Percentiles rank a stretch among this genome's conserved stretches.
phyloP scores from a whole-genome alignment of 345 rosid genomes.

The Euclidium syriacum region DNA sequence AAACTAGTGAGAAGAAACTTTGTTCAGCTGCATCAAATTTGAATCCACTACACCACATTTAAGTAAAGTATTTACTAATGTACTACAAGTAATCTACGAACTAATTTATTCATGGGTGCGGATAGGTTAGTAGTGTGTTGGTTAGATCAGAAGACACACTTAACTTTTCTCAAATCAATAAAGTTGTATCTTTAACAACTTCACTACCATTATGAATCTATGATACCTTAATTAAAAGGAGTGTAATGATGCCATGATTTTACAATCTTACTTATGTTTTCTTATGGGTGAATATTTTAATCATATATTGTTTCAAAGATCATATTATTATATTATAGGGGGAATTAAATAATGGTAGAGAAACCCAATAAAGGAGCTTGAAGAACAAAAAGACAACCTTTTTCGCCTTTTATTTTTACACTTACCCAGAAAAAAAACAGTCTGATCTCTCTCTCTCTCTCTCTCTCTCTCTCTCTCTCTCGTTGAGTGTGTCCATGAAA shows the following conservation, averaged over 20 bases:
- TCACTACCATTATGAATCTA: constrained; percentile 12
- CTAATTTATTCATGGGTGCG: not conserved
- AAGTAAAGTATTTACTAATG: not conserved
- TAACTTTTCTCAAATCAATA: constrained; percentile 4
- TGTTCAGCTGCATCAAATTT: too few species aligned
- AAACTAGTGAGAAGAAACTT: too few species aligned
- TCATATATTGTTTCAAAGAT: not conserved
- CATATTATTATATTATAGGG: not conserved
- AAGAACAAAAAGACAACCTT: constrained; percentile 18
- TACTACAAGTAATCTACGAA: not conserved
- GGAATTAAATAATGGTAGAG: not conserved
- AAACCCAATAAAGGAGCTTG: constrained; percentile 24
- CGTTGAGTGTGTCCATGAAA: constrained; percentile 24
- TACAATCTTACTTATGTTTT: constrained; percentile 2
- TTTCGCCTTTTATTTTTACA: not conserved
- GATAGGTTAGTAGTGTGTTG: constrained; percentile 24
- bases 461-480: constrained; percentile 11
- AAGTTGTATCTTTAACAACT: not conserved
- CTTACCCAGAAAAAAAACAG: constrained; percentile 16
- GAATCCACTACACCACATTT: too few species aligned
- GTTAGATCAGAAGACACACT: constrained; percentile 11
- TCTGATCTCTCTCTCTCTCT: constrained; percentile 14
- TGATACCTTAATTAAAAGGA: constrained; percentile 13
- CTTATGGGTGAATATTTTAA: not conserved
- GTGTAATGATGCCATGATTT: constrained; percentile 17